Evolutionary conservation across 495 filamentous ascomycete genomes (phyloP), one percentile per base, ranked within the genome.

Genomic region (Podospora tetraspora): DNA sequence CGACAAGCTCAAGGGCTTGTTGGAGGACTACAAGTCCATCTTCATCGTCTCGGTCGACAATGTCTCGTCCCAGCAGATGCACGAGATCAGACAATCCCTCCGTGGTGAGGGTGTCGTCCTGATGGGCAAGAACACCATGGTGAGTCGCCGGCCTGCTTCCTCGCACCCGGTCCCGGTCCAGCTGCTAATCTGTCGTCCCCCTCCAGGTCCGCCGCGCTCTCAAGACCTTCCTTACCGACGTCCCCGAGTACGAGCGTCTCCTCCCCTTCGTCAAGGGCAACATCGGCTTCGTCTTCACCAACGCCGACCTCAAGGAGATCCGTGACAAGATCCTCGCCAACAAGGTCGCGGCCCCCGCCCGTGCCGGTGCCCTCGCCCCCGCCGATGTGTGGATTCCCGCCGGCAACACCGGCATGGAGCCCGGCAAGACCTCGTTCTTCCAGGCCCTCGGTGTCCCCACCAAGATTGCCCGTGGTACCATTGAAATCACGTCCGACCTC

Each of bases 111-210:
- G 87, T 82, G 90, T 97, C 73, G 93, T 98, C 71, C 87, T 98
- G 82, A 99, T 99, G 95, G 95, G 95, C 78, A 99, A 99, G 89
- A 99, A 99, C 87, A 98, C 94, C 79, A 98, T 98, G 94, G 93
- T 93, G 80, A 62, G 85, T 58, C n/a, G 22, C 37, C 70, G 68
- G 21, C n/a, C 7, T n/a, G 29, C 21, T 5, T 21, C 56, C 25
- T 22, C 9, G 61, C 10, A 23, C 16, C 59, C 57, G 19, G 59
- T n/a, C n/a, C n/a, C 57, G 19, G 59, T 57, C 58, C 29, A 37
- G n/a, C 34, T 21, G 37, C 68, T 71, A 21, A 69, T 37, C 21
- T 22, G 32, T 58, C 57, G 32, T 58, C 57, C 3, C 22, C 6
- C 3, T 69, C 66, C 66, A 93, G 91, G 91, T 97, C 73, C 94